Evolutionary conservation across 257 asterid genomes (phyloP).

Genomic region (Ilex aquifolium): DNA sequence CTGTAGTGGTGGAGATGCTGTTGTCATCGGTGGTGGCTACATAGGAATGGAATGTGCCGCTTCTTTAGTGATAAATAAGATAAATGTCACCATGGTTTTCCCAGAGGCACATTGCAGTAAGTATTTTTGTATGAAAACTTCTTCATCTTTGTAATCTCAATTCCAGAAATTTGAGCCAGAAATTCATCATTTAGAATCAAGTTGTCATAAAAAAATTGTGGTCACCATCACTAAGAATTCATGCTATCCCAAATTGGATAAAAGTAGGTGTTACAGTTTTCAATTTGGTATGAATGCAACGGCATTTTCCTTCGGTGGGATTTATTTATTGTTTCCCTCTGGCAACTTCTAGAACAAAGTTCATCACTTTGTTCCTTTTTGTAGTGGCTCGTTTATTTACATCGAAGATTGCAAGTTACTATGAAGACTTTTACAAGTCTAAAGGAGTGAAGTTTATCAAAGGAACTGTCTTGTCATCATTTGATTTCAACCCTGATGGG

Average conservation of each 20-base stretch:
- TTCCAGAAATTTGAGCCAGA: background rate
- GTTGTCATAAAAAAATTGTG: no score
- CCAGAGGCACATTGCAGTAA: constrained; percentile 87
- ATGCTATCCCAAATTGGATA: no score
- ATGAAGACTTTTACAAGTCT: constrained; percentile 87
- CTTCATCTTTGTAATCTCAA: constrained; percentile 11
- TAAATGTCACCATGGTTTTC: constrained; percentile 77
- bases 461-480: constrained; percentile 88
- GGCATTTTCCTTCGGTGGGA: no score
- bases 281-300: no score
- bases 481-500: constrained; percentile 67
- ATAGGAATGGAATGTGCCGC: constrained; percentile 96
- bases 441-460: constrained; percentile 87
- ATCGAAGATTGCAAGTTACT: constrained; percentile 72
- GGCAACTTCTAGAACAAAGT: no score
- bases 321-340: no score
- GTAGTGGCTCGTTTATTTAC: constrained; percentile 95
- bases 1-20: constrained; percentile 66
- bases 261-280: no score
- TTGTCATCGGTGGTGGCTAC: constrained; percentile 88
- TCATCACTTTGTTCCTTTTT: constrained; percentile 2
- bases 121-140: constrained; percentile 16
- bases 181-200: no score
- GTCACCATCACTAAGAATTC: no score
- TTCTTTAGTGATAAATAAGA: constrained; percentile 72